Base-by-base conservation (phyloP, 495 filamentous ascomycete species). In the Hyaloscypha bicolor region DNA sequence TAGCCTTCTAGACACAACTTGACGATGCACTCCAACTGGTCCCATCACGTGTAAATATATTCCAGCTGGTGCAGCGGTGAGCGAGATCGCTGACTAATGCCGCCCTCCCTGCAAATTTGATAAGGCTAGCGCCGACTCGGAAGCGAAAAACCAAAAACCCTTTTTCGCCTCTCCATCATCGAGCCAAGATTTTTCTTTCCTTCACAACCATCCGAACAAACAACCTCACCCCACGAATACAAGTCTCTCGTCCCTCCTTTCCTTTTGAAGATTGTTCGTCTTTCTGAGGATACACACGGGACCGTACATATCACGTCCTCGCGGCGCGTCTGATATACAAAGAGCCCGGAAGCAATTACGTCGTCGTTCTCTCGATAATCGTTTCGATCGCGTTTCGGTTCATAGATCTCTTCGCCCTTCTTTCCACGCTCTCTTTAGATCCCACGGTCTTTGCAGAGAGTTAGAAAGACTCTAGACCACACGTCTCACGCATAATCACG, bases 241-340 rank as follows among this genome's bases (percentile, higher is more conserved):
- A 69, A 70, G 66, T 63, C 68, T 69, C 69, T 68, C 74, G 70
- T 66, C 66, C 66, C 73, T 69, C 66, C 62, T 70, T 77, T 76
- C 76, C 73, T 74, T 78, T 80, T 77, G 76, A 77, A 79, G 75
- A 75, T 76, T 75, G 67, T 65, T 76, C 75, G 53, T 56, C 77
- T 75, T 74, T 78, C 76, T 74, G 79, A 79, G 77, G 78, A 77
- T 75, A 73, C 67, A 74, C 16, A 21, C 16, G 75, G 73, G 76
- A 80, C 70, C 72, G 69, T 71, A 75, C 75, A 76, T 75, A 74
- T 76, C 72, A 73, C 77, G 78, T 75, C 73, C 72, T 69, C 76
- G n/a, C 14, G 55, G 73, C 73, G 72, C 67, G 63, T 72, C 69
- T 62, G 33, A 63, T 72, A 67, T 71, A 67, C 64, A 64, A 56